Base-by-base conservation (phyloP, 805 yeast species). In the Zygotorulaspora sp. region DNA sequence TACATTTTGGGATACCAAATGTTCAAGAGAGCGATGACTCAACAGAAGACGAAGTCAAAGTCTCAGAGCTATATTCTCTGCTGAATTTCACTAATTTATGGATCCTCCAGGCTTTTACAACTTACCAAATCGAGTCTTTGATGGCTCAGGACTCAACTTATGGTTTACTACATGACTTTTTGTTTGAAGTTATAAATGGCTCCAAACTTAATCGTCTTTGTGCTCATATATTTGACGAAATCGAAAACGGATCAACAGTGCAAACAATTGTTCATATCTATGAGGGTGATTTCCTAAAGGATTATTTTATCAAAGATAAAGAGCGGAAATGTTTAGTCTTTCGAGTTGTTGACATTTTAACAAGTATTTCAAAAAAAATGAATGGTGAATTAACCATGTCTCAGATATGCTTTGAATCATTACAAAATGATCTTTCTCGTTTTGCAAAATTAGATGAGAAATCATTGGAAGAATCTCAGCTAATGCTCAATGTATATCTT, bases 51-150 rank as follows among this genome's bases (percentile, higher is more conserved):
- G 51, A 43, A 17, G 9, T 22, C 3, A 33, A 32, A 3, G 29
- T 37, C 3, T 20, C 39, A 6, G 49, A 44, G 3, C 24, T 45
- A 15, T 55, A 44, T 32, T 28, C 36, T 7, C 38, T 36, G 17
- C 44, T 58, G 30, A 58, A 59, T 36, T 61, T 61, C 36, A 45
- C 58, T 6, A 61, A 58, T 36, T 27, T 57, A 15, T 57, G 63
- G 63, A 40, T 57, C 6, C 58, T 58, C 34, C 61, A 59, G 35
- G 50, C 52, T 1, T 48, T 44, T 25, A 52, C 62, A 2, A 42
- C 45, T 15, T 54, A 38, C 29, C 44, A 39, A 24, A 27, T 49
- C 20, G 38, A 44, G 9, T 25, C 35, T 12, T 25, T 49, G 10
- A 18, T 25, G n/a, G 14, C 20, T 15, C 33, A 31, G 18, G 39